phyloP scores from a whole-genome alignment of 495 filamentous ascomycete genomes.

The Neurospora sublineolata region DNA sequence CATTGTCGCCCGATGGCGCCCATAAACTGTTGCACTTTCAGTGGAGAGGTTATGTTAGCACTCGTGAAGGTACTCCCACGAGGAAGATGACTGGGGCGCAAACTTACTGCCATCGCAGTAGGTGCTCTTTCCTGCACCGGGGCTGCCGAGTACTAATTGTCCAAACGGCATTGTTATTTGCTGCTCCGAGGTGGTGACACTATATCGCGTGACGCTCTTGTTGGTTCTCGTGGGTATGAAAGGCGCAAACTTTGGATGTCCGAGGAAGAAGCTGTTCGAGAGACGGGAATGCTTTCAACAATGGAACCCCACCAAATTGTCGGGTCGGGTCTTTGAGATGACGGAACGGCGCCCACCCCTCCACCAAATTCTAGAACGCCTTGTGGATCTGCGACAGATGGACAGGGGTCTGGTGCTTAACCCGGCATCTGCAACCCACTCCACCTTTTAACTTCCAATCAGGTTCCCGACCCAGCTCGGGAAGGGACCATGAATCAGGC shows the following conservation, averaged over 20 bases:
- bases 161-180: conserved; percentile 35
- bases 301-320: not conserved
- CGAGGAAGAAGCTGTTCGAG: not conserved
- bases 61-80: not conserved
- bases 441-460: not conserved
- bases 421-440: not conserved
- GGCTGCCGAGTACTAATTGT: conserved; percentile 83
- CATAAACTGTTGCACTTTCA: conserved; percentile 84
- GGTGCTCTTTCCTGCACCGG: conserved; percentile 90
- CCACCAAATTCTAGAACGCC: not conserved
- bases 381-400: not conserved
- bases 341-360: not conserved
- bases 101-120: conserved; percentile 82
- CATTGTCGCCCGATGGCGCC: conserved; percentile 87
- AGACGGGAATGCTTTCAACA: not conserved
- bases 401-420: not conserved
- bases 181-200: not conserved
- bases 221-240: not conserved
- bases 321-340: not conserved
- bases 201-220: not conserved
- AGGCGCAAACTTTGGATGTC: not conserved
- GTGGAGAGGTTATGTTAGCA: conserved; percentile 1
- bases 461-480: not conserved
- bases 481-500: not conserved
- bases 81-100: not conserved